A percentile compares a stretch with the other conserved stretches of the same genome.
Conservation (phyloP, 495 filamentous ascomycete genomes). For the Pseudevernia furfuracea region DNA sequence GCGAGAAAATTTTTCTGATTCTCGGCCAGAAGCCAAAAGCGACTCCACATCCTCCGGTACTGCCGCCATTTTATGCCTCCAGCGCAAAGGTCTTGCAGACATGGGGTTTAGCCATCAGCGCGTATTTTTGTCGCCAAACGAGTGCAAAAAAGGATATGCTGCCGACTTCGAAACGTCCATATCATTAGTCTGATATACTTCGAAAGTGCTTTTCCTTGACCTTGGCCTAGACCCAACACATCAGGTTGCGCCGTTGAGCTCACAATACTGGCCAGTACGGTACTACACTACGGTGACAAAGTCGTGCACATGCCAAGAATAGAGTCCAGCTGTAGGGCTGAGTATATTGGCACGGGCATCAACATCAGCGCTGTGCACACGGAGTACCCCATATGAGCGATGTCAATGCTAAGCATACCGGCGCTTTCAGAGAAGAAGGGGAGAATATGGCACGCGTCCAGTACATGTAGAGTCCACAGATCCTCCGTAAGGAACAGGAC, state of each 20-base stretch:
- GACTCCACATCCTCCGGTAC: slow-evolving; percentile 4
- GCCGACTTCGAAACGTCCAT: not conserved
- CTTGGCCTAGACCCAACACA: not conserved
- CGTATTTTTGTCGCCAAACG: not conserved
- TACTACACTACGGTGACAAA: too few relatives aligned
- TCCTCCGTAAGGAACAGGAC: not conserved
- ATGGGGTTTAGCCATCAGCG: slow-evolving; percentile 1
- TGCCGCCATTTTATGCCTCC: slow-evolving; percentile 1
- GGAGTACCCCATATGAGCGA: too few relatives aligned
- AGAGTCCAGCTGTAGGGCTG: too few relatives aligned
- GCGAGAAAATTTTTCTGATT: not conserved
- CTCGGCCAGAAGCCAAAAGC: not conserved
- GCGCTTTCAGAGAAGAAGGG: too few relatives aligned
- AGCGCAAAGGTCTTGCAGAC: not conserved
- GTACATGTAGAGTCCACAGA: too few relatives aligned
- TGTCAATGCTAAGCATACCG: too few relatives aligned
- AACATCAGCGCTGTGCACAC: too few relatives aligned
- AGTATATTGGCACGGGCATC: too few relatives aligned
- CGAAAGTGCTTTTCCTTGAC: not conserved
- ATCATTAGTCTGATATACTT: too few relatives aligned
- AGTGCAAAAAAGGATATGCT: not conserved
- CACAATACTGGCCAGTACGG: not conserved
- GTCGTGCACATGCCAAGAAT: too few relatives aligned
- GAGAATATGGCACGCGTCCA: not conserved
- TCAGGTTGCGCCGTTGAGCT: not conserved